Evolutionary conservation across 2,329 filamentous ascomycete genomes (phyloP).

Genomic region (Amauroascus verrucosus): DNA sequence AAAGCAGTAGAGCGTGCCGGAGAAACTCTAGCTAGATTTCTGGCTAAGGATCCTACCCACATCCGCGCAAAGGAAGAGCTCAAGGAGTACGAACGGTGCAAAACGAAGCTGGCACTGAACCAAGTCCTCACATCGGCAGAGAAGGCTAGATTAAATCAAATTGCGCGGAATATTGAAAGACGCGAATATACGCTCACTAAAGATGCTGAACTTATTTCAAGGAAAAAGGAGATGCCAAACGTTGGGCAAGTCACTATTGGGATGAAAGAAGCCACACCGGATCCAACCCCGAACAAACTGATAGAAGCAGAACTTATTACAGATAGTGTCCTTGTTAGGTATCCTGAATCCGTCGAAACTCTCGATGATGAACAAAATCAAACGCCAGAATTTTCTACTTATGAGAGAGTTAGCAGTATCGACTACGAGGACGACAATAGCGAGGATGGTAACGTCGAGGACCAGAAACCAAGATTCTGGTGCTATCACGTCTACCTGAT

Average conservation of each 20-base stretch:
- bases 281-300: not conserved
- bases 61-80: not conserved
- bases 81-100: constrained; percentile 6
- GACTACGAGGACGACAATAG: not conserved
- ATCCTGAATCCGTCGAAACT: not conserved
- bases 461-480: constrained; percentile 9
- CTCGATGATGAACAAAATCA: not conserved
- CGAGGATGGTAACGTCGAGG: not conserved
- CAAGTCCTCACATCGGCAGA: not conserved
- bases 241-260: not conserved
- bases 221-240: not conserved
- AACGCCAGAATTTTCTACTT: not conserved
- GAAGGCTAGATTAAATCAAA: constrained; percentile 5
- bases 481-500: constrained; percentile 11
- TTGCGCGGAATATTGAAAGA: constrained; percentile 6
- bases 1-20: not conserved
- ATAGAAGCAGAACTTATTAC: not conserved
- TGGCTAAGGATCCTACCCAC: constrained; percentile 1
- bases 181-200: not conserved
- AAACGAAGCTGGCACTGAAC: not conserved
- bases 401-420: too few relatives aligned
- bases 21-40: constrained; percentile 5
- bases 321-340: not conserved
- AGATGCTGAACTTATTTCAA: not conserved
- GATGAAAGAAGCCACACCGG: too few relatives aligned